phyloP scores from a whole-genome alignment of 768 basidiomycete species.

The Inosperma sp. region DNA sequence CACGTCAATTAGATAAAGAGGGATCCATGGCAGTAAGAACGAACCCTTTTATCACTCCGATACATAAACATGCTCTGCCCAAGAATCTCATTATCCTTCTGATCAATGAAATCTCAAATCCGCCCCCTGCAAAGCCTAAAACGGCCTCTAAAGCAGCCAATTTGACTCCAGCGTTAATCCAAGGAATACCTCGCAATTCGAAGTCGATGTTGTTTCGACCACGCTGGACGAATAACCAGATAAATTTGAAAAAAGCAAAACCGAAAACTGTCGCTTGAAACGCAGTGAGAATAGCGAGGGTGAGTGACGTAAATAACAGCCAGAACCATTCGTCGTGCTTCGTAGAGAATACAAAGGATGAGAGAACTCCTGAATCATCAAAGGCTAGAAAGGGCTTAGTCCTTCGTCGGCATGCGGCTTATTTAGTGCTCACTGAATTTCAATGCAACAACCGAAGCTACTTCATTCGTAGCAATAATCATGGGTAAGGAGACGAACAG shows the following conservation, averaged over 20 bases:
- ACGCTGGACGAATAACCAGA: constrained; percentile 45
- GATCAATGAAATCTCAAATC: constrained; percentile 49
- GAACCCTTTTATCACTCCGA: constrained; percentile 68
- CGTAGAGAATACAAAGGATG: constrained; percentile 35
- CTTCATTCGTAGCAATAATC: constrained; percentile 50
- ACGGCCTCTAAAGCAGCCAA: constrained; percentile 62
- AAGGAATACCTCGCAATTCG: constrained; percentile 54
- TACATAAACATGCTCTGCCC: constrained; percentile 49
- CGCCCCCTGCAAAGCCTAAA: constrained; percentile 53
- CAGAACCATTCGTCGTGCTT: constrained; percentile 37
- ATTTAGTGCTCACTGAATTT: constrained; percentile 44
- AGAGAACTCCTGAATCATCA: background rate
- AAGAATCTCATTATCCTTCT: constrained; percentile 57
- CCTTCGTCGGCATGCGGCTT: constrained; percentile 2
- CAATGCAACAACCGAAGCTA: constrained; percentile 62
- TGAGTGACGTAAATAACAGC: constrained; percentile 55
- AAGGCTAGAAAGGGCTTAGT: constrained; percentile 34
- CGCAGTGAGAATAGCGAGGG: constrained; percentile 53
- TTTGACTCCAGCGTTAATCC: constrained; percentile 58
- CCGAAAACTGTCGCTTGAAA: constrained; percentile 58
- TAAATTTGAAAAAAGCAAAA: constrained; percentile 55
- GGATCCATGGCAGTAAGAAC: constrained; percentile 22
- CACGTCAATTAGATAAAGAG: background rate
- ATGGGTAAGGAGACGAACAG: constrained; percentile 53
- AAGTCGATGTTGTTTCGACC: constrained; percentile 45